Evolutionary conservation across 2,329 filamentous ascomycete species (phyloP), one percentile per base, ranked within the genome.

Genomic region (Neonectria ditissima): DNA sequence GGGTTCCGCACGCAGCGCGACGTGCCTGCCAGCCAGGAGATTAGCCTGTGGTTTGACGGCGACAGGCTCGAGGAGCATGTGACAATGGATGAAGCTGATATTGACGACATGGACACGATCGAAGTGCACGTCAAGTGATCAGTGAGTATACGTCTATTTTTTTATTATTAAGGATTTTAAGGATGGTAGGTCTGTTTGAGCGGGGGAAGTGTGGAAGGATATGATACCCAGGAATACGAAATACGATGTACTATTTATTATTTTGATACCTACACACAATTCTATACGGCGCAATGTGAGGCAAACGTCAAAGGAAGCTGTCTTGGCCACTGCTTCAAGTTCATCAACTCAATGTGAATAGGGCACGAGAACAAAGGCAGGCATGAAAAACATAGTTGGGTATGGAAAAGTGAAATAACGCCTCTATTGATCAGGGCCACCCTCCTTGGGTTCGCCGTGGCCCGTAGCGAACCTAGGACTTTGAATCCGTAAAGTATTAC

Each of bases 31-130:
- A 83, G 85, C 5, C 84, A 83, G 68, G 77, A 83, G 0, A 79
- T 96, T 3, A 83, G 84, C 39, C 80, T 97, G 11, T 82, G 85
- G 69, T 94, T 93, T 77, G 93, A 97, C 70, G 93, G 93, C 14
- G 92, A 94, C 54, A 80, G 81, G 50, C 80, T 97, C 28, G 86
- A 90, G 14, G 84, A 86, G 18, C 82, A 87, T 1, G 79, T 81
- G 30, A 86, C 84, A 2, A 83, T 96, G 48, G 82, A 82, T 47
- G 88, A 92, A 37, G 85, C 89, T 2, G 93, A 93, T 18, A 87
- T 97, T 43, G 87, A 88, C 48, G 91, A 97, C 71, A 84, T 89
- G 81, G 92, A 95, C 75, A 84, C 86, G 28, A 81, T 97, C 34
- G 93, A 97, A 77, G 91, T 96, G 22, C 84, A 91, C 68, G 78